These are phyloP conservation scores for Boletus bicolor DNA, from an alignment of 768 basidiomycete species.

Conservation along the genomic window DNA sequence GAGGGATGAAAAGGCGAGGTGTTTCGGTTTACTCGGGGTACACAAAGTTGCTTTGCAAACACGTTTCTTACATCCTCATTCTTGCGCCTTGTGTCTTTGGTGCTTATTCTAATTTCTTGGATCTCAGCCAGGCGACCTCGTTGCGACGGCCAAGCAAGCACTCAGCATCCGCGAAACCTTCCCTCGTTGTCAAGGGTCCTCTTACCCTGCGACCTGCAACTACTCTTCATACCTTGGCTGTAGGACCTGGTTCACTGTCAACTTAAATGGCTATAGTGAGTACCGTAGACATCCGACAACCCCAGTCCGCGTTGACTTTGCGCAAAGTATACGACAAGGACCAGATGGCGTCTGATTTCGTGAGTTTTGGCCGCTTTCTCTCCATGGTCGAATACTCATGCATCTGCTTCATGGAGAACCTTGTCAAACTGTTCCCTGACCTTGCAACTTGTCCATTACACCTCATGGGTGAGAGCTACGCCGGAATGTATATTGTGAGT, in stretches of 20 bases:
- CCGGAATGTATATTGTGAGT: slow-evolving; percentile 67
- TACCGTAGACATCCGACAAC: background rate
- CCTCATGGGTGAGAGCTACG: slow-evolving; percentile 72
- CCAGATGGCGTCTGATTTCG: slow-evolving; percentile 55
- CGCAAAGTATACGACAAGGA: slow-evolving; percentile 56
- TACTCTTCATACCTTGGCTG: no score
- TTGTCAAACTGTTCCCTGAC: slow-evolving; percentile 72
- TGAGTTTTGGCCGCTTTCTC: slow-evolving; percentile 25
- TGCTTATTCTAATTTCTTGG: no score
- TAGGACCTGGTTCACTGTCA: slow-evolving; percentile 40
- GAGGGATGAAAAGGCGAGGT: no score
- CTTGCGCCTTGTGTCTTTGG: no score
- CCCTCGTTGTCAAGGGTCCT: no score
- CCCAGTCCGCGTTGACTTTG: background rate
- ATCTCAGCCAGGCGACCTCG: no score
- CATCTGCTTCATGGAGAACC: slow-evolving; percentile 56
- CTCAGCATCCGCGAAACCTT: no score
- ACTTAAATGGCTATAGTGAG: slow-evolving; percentile 57
- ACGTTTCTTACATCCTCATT: no score
- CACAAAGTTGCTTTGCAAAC: no score
- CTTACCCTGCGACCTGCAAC: no score
- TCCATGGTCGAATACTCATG: slow-evolving; percentile 1
- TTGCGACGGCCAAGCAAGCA: no score
- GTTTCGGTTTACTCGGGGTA: no score
- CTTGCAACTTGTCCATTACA: slow-evolving; percentile 64